phyloP scores from a whole-genome alignment of 2,329 filamentous ascomycete genomes.

The Colletotrichum chlorophyti region DNA sequence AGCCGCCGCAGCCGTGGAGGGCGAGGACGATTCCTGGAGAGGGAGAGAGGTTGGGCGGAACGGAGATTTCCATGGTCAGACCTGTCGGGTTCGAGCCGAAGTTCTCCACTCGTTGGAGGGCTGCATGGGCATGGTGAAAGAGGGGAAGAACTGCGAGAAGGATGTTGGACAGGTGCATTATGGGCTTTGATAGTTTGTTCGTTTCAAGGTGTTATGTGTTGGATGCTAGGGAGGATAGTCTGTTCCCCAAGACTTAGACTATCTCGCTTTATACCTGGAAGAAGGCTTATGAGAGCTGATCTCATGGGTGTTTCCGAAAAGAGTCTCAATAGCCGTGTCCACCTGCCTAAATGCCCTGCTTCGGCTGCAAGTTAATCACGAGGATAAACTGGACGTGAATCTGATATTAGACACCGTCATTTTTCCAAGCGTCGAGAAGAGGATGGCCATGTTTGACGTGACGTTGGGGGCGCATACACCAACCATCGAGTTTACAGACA shows the following conservation, averaged over 20 bases:
- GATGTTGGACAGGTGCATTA: not conserved
- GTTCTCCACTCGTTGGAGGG: conserved; percentile 17
- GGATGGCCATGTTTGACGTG: no score
- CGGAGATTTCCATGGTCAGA: conserved; percentile 25
- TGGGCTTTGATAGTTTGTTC: not conserved
- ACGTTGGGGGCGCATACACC: no score
- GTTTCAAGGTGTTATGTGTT: not conserved
- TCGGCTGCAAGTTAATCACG: not conserved
- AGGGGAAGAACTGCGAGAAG: conserved; percentile 5
- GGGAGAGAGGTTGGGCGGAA: conserved; percentile 13
- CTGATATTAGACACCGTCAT: not conserved
- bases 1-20: conserved; percentile 29
- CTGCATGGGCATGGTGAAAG: not conserved
- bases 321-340: not conserved
- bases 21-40: conserved; percentile 25
- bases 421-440: no score
- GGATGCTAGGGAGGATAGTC: no score
- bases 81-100: conserved; percentile 28
- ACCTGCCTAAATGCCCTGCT: not conserved
- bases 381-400: no score
- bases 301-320: no score
- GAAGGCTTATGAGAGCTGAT: no score
- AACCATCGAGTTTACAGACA: not conserved
- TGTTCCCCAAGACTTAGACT: no score
- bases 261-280: no score